Evolutionary conservation across 1,284 basidiomycete genomes (phyloP), one percentile per base, ranked within the genome.

Genomic region (Lentinula novae-zelandiae): DNA sequence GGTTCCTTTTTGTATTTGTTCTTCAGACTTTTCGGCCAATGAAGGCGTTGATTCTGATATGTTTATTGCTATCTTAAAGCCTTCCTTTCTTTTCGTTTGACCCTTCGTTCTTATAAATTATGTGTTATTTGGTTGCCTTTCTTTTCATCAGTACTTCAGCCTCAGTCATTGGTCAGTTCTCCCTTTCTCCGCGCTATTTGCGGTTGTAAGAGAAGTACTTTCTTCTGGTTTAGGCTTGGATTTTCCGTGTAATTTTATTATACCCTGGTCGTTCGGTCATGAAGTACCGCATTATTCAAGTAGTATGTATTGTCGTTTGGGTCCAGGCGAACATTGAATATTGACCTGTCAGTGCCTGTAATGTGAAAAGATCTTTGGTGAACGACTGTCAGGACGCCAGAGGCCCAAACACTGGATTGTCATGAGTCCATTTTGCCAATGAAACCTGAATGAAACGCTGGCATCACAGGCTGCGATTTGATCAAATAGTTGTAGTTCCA

Each of bases 1-100:
- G 92, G 92, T 27, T 93, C 92, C 22, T 71, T 85, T 50, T 67
- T 92, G 40, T 95, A 95, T 72, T 83, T 95, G 60, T 68, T 94
- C 50, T 83, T 95, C 72, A 82, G 89, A 66, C 77, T 91, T 40
- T 78, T 88, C 65, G 89, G 90, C 38, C 72, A 73, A 60, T 82
- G 71, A 69, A 60, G 55, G 52, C 20, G 55, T n/a, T 7, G 31
- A 10, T 53, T 38, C 22, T 20, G 9, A 50, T 34, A 34, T 50
- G 49, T 33, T 50, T 50, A 50, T 50, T 50, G 49, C 27, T 50
- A 50, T 33, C 49, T 33, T 33, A 50, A 50, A 13, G 36, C 15
- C 52, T 38, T 12, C 17, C 33, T 36, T 20, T 17, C 27, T 27
- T 27, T 53, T 20, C 17, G 17, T 2, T 27, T 39, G 27, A 27